These are phyloP conservation scores for Trichoderma koningii DNA, from an alignment of 2,329 filamentous ascomycete species.

Conservation along the genomic window DNA sequence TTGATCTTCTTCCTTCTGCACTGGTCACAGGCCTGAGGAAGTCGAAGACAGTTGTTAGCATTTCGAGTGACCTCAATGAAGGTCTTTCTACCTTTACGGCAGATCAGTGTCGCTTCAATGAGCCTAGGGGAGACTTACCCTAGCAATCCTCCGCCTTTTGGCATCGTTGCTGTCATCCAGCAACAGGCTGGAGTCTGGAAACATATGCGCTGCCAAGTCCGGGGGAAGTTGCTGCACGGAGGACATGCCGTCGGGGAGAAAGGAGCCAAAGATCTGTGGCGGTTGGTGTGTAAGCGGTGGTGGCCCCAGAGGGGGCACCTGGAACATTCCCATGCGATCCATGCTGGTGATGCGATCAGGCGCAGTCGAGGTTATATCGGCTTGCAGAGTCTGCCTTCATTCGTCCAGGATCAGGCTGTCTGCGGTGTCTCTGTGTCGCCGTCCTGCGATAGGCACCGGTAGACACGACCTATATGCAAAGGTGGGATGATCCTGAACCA, in stretches of 20 bases:
- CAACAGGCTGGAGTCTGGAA: slow-evolving; percentile 57
- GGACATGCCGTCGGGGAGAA: slow-evolving; percentile 61
- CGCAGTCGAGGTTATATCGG: not conserved
- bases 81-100: not conserved
- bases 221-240: slow-evolving; percentile 54
- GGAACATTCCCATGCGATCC: slow-evolving; percentile 56
- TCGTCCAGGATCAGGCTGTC: not conserved
- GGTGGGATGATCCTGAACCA: not conserved
- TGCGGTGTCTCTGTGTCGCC: not conserved
- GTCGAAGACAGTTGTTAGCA: slow-evolving; percentile 4
- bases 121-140: slow-evolving; percentile 56
- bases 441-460: not conserved
- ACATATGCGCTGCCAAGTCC: slow-evolving; percentile 62
- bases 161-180: slow-evolving; percentile 74
- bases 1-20: slow-evolving; percentile 97
- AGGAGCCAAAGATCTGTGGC: slow-evolving; percentile 69
- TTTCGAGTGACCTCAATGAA: not conserved
- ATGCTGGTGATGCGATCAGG: slow-evolving; percentile 30
- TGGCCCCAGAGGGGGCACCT: slow-evolving; percentile 57
- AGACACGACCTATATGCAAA: not conserved
- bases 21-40: slow-evolving; percentile 81
- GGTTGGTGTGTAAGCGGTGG: slow-evolving; percentile 66
- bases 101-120: not conserved
- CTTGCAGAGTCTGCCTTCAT: not conserved
- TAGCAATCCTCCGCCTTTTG: slow-evolving; percentile 84